phyloP scores from a whole-genome alignment of 1,139 yeast species.

The Candida sp. region DNA sequence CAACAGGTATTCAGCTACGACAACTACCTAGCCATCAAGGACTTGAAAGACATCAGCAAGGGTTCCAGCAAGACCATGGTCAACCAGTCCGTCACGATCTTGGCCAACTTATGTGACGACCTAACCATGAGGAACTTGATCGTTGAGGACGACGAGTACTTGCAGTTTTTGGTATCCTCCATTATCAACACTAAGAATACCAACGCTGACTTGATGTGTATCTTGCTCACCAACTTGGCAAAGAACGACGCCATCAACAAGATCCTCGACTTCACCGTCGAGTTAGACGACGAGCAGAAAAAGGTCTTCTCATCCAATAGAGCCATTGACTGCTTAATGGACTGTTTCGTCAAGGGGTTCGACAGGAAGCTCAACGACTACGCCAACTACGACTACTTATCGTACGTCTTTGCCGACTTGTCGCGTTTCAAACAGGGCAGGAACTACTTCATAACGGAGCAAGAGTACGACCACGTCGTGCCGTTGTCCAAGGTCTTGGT shows the following conservation, averaged over 20 bases:
- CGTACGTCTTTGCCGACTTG: slow-evolving; percentile 90
- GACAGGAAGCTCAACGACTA: slow-evolving; percentile 71
- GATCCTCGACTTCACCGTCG: slow-evolving; percentile 53
- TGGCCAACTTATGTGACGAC: slow-evolving; percentile 85
- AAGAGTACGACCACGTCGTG: slow-evolving; percentile 74
- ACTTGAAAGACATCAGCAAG: slow-evolving; percentile 63
- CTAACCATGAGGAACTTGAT: slow-evolving; percentile 62
- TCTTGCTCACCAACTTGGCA: slow-evolving; percentile 83
- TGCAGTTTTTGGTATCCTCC: slow-evolving; percentile 56
- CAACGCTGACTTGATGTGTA: slow-evolving; percentile 84
- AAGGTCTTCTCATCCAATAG: slow-evolving; percentile 56
- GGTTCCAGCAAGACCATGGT: slow-evolving; percentile 57
- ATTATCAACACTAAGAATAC: slow-evolving; percentile 61
- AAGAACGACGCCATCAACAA: slow-evolving; percentile 69
- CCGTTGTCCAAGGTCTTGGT: slow-evolving; percentile 83
- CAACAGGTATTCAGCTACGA: slow-evolving; percentile 71
- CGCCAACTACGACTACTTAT: slow-evolving; percentile 82
- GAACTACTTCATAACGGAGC: slow-evolving; percentile 72
- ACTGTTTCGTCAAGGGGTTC: slow-evolving; percentile 86
- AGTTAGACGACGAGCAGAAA: slow-evolving; percentile 33
- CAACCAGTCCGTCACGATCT: slow-evolving; percentile 74
- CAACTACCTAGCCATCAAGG: slow-evolving; percentile 73
- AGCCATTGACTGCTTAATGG: slow-evolving; percentile 85
- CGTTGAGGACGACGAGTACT: slow-evolving; percentile 64
- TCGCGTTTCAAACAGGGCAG: slow-evolving; percentile 78